Percentiles rank a stretch among this genome's conserved stretches.
Evolutionary conservation across 2,329 filamentous ascomycete species (phyloP).

Genomic region (Colletotrichum magnum): DNA sequence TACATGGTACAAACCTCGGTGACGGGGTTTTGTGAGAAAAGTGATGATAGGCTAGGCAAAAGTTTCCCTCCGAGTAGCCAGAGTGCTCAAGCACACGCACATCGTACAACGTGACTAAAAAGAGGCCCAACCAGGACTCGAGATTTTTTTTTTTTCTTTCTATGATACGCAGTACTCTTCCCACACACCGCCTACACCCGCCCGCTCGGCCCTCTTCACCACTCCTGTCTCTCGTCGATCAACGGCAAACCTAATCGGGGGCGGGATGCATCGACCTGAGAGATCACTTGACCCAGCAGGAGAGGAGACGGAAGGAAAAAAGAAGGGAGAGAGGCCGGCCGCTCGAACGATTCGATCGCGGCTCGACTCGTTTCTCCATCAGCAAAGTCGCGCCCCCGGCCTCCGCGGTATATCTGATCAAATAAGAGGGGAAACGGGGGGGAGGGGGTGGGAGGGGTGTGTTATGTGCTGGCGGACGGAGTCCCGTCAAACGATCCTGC

Average conservation of each 20-base stretch:
- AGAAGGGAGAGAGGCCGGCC: background rate
- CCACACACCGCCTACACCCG: background rate
- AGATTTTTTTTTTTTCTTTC: too few relatives aligned
- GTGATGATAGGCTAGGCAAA: too few relatives aligned
- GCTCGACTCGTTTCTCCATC: too few relatives aligned
- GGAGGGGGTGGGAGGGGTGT: background rate
- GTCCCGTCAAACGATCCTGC: slow-evolving; percentile 12
- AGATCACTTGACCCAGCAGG: slow-evolving; percentile 27
- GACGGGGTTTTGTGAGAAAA: too few relatives aligned
- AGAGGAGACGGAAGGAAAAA: background rate
- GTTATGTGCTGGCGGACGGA: background rate
- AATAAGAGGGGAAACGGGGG: slow-evolving; percentile 22
- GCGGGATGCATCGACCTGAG: slow-evolving; percentile 16
- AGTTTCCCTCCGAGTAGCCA: too few relatives aligned
- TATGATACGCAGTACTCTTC: too few relatives aligned
- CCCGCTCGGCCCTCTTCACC: background rate
- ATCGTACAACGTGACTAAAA: too few relatives aligned
- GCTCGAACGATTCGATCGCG: background rate
- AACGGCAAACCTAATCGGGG: slow-evolving; percentile 27
- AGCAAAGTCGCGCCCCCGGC: background rate
- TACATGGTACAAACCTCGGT: background rate
- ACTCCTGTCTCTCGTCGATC: slow-evolving; percentile 22
- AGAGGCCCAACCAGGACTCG: too few relatives aligned
- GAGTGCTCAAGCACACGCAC: too few relatives aligned
- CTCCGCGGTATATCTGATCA: slow-evolving; percentile 17